Base-by-base conservation (phyloP, 2,329 filamentous ascomycete genomes). In the Sporothrix luriei region DNA sequence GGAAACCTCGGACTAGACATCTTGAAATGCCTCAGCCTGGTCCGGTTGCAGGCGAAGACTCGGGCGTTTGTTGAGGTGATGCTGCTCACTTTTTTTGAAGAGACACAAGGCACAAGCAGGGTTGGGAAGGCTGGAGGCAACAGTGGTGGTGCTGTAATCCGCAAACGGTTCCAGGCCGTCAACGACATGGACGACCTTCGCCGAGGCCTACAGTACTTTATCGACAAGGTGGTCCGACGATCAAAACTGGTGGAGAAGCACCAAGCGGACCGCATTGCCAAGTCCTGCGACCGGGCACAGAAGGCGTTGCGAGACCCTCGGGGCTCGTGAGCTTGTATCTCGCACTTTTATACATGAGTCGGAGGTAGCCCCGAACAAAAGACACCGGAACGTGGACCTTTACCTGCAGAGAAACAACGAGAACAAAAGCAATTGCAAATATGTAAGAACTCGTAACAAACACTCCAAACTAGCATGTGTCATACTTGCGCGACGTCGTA, bases 51-150 rank as follows among this genome's bases (percentile, higher is more conserved):
- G 76, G 82, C 87, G 9, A 93, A 91, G 79, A 92, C 92, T 0
- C 88, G 86, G 69, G 87, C 87, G 29, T 95, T 98, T 76, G 84
- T 94, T 59, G 93, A 97, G 78, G 82, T 95, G 9, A 80, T 97
- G 73, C 83, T 98, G 19, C 88, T 95, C 64, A 91, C 88, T 1
- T 79, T 93, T 14, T 86, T 98, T 43, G 84, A 92, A 59, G 86
- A 90, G 74, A 88, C 88, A 19, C 85, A 88, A 72, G 84, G 84
- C 59, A 71, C 26, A n/a, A 72, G 48, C n/a, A 84, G 84, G 65
- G 72, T 26, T 16, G 71, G 48, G 16, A 74, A 73, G 69, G 79
- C 52, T 1, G 49, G 65, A 69, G 71, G 10, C 49, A n/a, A 16
- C 46, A 64, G 61, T n/a, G 51, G 61, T n/a, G 51, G 21, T 29